phyloP scores from a whole-genome alignment of 495 filamentous ascomycete species.

The Pseudevernia furfuracea region DNA sequence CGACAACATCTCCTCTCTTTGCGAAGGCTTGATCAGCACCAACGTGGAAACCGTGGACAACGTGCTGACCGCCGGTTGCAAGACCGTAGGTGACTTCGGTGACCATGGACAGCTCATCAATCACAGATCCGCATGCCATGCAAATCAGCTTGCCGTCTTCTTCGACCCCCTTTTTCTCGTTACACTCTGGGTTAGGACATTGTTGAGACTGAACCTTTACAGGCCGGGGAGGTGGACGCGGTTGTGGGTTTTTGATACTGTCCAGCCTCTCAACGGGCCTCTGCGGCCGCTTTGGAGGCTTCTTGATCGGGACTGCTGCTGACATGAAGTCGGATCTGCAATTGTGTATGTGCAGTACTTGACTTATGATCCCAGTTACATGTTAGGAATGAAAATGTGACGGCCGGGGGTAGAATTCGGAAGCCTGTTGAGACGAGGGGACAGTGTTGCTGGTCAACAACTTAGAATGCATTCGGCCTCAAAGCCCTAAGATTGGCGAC shows the following conservation, averaged over 20 bases:
- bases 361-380: not conserved
- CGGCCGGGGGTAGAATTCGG: not conserved
- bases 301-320: constrained; percentile 4
- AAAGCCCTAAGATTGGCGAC: constrained; percentile 1
- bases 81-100: constrained; percentile 87
- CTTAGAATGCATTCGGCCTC: not conserved
- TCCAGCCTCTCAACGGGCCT: constrained; percentile 23
- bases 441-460: not conserved
- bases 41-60: constrained; percentile 85
- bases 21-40: constrained; percentile 70
- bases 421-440: not conserved
- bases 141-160: constrained; percentile 56
- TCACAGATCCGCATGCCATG: constrained; percentile 70
- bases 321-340: constrained; percentile 3
- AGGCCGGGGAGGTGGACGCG: constrained; percentile 17
- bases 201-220: not conserved
- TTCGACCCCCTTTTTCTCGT: constrained; percentile 41
- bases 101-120: constrained; percentile 79
- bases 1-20: constrained; percentile 48
- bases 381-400: not conserved
- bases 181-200: constrained; percentile 42
- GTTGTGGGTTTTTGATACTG: constrained; percentile 26
- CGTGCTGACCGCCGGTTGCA: constrained; percentile 68
- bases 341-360: too few species aligned
- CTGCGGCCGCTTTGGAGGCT: constrained; percentile 15